Conservation (phyloP, 2,329 filamentous ascomycete genomes). For the Botrytis squamosa region DNA sequence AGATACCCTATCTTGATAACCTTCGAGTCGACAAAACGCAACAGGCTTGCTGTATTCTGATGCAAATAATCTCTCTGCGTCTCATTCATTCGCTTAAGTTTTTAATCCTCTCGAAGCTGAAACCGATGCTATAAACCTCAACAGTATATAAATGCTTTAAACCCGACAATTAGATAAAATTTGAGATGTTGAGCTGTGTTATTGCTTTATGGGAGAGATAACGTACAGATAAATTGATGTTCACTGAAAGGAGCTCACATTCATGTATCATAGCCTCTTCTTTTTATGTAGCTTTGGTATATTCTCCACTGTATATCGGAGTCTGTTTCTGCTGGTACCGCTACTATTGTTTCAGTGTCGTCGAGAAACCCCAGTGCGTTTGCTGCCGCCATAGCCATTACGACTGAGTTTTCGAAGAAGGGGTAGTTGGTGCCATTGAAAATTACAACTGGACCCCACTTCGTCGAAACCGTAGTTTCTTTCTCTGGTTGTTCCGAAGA, state of each 20-base stretch:
- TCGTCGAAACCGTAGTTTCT: not conserved
- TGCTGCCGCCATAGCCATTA: not conserved
- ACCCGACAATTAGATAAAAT: not conserved
- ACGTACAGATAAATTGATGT: not conserved
- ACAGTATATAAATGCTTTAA: not conserved
- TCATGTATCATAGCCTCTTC: not conserved
- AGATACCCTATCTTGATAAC: constrained; percentile 33
- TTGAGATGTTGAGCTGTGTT: not conserved
- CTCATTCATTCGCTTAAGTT: not conserved
- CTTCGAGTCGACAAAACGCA: constrained; percentile 1
- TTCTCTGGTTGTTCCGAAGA: not conserved
- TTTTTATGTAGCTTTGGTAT: not conserved
- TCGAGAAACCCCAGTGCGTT: not conserved
- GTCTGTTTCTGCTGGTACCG: not conserved
- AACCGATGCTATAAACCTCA: not conserved
- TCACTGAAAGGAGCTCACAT: not conserved
- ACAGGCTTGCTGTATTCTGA: constrained; percentile 9
- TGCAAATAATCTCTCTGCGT: constrained; percentile 6
- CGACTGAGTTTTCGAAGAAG: not conserved
- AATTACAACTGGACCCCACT: not conserved
- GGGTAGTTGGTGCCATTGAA: not conserved
- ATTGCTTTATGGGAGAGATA: not conserved
- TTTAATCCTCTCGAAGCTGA: not conserved
- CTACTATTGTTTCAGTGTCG: not conserved
- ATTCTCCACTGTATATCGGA: not conserved